These are phyloP conservation scores for Kwoniella newhampshirensis DNA, from an alignment of 768 basidiomycete genomes.

Conservation along the genomic window DNA sequence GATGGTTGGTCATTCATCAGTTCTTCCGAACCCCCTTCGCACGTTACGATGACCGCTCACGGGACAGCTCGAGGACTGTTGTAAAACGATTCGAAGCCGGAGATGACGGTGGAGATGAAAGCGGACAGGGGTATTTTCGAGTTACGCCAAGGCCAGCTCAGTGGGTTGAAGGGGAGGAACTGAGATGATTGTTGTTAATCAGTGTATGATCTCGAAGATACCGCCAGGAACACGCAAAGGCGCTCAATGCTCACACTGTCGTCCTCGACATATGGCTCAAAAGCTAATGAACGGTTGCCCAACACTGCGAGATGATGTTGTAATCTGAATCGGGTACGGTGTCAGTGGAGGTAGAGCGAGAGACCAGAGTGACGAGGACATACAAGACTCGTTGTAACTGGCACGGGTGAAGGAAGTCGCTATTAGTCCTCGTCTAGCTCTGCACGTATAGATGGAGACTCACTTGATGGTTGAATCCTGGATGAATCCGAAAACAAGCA, in stretches of 20 bases:
- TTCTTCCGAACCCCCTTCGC: no score
- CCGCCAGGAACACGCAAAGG: neutral
- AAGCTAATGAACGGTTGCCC: slow-evolving; percentile 45
- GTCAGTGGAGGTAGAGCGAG: neutral
- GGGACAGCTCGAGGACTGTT: slow-evolving; percentile 37
- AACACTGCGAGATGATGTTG: slow-evolving; percentile 48
- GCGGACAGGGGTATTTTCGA: slow-evolving; percentile 47
- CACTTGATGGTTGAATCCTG: slow-evolving; percentile 50
- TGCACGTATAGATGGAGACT: slow-evolving; percentile 2
- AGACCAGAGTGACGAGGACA: slow-evolving; percentile 1
- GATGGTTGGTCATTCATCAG: slow-evolving; percentile 5
- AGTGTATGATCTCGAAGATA: neutral
- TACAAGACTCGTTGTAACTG: slow-evolving; percentile 49
- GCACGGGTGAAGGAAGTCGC: no score
- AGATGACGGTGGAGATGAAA: slow-evolving; percentile 36
- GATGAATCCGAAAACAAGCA: neutral
- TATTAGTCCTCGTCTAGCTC: neutral
- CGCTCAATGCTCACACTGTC: slow-evolving; percentile 33
- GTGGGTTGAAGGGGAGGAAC: slow-evolving; percentile 32
- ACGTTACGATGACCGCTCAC: slow-evolving; percentile 24
- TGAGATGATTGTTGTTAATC: slow-evolving; percentile 4
- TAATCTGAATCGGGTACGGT: slow-evolving; percentile 27
- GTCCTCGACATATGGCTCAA: slow-evolving; percentile 46
- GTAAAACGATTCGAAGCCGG: slow-evolving; percentile 40
- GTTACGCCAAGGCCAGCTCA: slow-evolving; percentile 42